These are phyloP conservation scores for Lactarius trivialis DNA, from an alignment of 768 basidiomycete genomes.

Conservation along the genomic window DNA sequence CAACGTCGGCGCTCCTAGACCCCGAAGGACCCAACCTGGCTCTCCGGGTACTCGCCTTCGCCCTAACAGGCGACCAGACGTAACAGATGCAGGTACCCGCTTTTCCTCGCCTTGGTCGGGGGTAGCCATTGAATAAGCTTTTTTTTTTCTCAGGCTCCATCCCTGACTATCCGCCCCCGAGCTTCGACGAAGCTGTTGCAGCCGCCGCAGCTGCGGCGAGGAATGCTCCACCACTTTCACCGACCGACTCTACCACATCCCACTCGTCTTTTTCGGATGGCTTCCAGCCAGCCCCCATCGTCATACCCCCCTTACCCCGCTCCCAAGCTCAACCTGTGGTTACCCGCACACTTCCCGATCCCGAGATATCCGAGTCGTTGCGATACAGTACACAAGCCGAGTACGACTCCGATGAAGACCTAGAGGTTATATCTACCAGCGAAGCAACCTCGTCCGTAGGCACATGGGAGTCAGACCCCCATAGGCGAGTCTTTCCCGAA, in stretches of 20 bases:
- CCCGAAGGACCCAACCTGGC: constrained; percentile 17
- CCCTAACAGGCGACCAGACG: constrained; percentile 24
- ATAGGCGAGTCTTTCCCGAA: neutral
- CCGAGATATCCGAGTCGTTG: constrained; percentile 7
- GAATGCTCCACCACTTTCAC: constrained; percentile 14
- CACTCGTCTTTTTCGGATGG: constrained; percentile 15
- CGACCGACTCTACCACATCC: constrained; percentile 8
- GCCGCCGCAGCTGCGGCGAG: constrained; percentile 22
- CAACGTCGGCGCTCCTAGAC: constrained; percentile 21
- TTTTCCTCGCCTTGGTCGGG: neutral
- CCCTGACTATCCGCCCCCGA: constrained; percentile 68
- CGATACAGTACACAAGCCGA: constrained; percentile 24
- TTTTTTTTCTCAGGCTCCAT: constrained; percentile 25
- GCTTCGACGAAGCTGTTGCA: constrained; percentile 59
- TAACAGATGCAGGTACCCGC: constrained; percentile 30
- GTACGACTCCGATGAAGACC: constrained; percentile 21
- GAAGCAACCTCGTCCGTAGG: constrained; percentile 13
- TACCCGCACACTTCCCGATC: constrained; percentile 2
- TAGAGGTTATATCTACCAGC: constrained; percentile 21
- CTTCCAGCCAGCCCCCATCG: constrained; percentile 15
- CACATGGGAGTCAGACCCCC: constrained; percentile 15
- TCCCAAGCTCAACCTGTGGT: constrained; percentile 15
- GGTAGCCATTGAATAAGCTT: constrained; percentile 1
- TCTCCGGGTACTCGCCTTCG: constrained; percentile 17
- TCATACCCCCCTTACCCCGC: constrained; percentile 20